Base-by-base conservation (phyloP, 805 yeast species). In the Phaffomyces opuntiae region DNA sequence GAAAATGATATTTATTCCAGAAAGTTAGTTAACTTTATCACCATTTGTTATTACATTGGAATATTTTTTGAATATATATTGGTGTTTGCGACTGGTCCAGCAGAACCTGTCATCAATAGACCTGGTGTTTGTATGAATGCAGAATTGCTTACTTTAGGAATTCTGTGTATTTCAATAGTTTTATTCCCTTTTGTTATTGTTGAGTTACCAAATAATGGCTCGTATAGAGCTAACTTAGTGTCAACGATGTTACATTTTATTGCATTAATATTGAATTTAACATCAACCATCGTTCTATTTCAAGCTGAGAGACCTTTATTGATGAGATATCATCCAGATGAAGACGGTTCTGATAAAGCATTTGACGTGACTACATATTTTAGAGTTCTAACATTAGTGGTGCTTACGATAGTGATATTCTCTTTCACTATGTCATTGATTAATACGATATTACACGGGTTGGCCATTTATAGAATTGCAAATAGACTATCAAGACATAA, bases 71-170 rank as follows among this genome's bases (percentile, higher is more conserved):
- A 53, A 37, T 56, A 56, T 39, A 4, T 55, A 2, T 42, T 41
- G 13, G 45, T 49, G 37, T 51, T 53, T 25, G 9, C 38, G 6
- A 29, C 38, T 7, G 27, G 49, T 14, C 56, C 59, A 9, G 50
- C 54, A 37, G 55, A 51, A 13, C 48, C 46, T 9, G 34, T 55
- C 25, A n/a, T n/a, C 4, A 51, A 53, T 39, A 47, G 57, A 24
- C 59, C 60, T 9, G 43, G 43, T 1, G 31, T 54, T 8, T 50
- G 53, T 27, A 13, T 50, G 17, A 24, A 53, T 13, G 29, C 45
- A 4, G 45, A 37, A 19, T 35, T 50, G 33, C 38, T 37, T 26
- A 26, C 53, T 16, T 16, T 54, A 9, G 36, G 26, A 13, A 13
- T 36, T 7, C 38, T 40, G n/a, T 9, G 26, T 16, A 24, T 40